These are phyloP conservation scores for Paramecium bursaria DNA, from an alignment of 73 alveolate genomes.

Conservation along the genomic window DNA sequence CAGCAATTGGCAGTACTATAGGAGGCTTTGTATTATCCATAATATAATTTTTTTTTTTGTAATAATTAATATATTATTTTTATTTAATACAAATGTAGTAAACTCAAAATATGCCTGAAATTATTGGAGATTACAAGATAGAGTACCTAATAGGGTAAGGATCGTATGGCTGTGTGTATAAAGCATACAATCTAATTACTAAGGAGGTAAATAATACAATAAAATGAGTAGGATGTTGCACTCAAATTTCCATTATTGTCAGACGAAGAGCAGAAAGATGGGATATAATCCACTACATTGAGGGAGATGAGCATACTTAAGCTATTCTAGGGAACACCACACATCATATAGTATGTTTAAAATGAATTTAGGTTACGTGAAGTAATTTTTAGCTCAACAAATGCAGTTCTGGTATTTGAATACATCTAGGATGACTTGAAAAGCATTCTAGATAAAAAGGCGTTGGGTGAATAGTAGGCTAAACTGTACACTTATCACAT, in stretches of 20 bases:
- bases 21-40: no score
- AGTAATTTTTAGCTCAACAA: slow-evolving; percentile 8
- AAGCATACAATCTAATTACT: slow-evolving; percentile 34
- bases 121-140: no score
- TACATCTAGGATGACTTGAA: slow-evolving; percentile 13
- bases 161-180: slow-evolving; percentile 57
- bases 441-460: neutral
- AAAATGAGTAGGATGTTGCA: slow-evolving; percentile 72
- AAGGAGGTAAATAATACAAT: neutral
- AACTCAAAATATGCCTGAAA: no score
- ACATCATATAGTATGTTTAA: neutral
- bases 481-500: slow-evolving; percentile 11
- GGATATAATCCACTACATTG: slow-evolving; percentile 63
- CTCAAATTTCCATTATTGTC: slow-evolving; percentile 86
- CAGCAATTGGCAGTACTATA: no score
- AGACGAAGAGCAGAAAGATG: slow-evolving; percentile 63
- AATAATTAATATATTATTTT: no score
- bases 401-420: slow-evolving; percentile 16
- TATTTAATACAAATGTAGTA: no score
- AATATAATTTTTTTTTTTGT: no score
- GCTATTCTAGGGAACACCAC: slow-evolving; percentile 1
- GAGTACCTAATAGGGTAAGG: slow-evolving; percentile 67
- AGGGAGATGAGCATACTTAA: slow-evolving; percentile 58
- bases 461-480: neutral
- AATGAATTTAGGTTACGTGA: neutral